These are phyloP conservation scores for Yarrowia bubula DNA, from an alignment of 805 yeast genomes.

Conservation along the genomic window DNA sequence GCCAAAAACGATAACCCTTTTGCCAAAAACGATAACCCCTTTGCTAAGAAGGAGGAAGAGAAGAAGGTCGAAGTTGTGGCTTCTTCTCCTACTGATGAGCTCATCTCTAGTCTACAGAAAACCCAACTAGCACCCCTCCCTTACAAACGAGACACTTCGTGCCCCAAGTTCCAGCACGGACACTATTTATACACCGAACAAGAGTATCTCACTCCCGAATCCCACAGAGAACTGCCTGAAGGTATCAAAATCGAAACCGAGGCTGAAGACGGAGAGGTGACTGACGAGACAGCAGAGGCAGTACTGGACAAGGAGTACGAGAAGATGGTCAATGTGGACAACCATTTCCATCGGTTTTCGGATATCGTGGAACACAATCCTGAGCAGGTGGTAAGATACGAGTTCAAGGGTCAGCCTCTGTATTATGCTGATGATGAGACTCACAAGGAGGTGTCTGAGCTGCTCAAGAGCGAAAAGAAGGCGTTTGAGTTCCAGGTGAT, in stretches of 20 bases:
- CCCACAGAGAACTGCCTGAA: slow-evolving; percentile 7
- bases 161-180: slow-evolving; percentile 46
- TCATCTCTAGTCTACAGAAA: neutral
- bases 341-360: slow-evolving; percentile 74
- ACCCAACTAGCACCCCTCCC: neutral
- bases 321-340: slow-evolving; percentile 51
- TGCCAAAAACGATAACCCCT: neutral
- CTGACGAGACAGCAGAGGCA: slow-evolving; percentile 32
- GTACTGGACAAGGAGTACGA: slow-evolving; percentile 28
- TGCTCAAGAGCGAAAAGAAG: slow-evolving; percentile 49
- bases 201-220: slow-evolving; percentile 51
- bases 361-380: slow-evolving; percentile 78
- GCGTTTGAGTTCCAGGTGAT: slow-evolving; percentile 84
- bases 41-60: neutral
- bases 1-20: neutral
- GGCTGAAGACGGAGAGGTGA: slow-evolving; percentile 34
- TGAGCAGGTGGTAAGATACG: slow-evolving; percentile 80
- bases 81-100: neutral
- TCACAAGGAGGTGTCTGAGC: slow-evolving; percentile 44
- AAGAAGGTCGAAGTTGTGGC: neutral
- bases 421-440: slow-evolving; percentile 65
- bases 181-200: slow-evolving; percentile 67
- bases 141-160: slow-evolving; percentile 3
- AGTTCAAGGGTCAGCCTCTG: slow-evolving; percentile 73
- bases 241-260: slow-evolving; percentile 24